Evolutionary conservation across 2,329 filamentous ascomycete species (phyloP).

Genomic region (Cryphonectria japonica): DNA sequence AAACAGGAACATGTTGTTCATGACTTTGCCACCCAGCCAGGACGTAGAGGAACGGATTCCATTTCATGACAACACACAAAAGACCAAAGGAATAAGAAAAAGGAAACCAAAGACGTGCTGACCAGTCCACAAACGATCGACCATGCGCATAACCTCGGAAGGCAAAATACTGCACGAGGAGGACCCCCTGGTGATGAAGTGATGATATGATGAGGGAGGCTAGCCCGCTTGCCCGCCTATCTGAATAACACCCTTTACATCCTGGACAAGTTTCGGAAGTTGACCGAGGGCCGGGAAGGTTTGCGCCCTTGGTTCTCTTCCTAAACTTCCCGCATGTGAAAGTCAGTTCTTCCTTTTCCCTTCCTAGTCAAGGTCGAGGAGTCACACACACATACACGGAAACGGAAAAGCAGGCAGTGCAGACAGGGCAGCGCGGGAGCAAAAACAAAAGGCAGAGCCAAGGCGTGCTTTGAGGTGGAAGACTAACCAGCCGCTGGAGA

Average conservation of each 20-base stretch:
- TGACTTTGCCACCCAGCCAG: no score
- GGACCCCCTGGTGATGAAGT: not conserved
- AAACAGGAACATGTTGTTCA: not conserved
- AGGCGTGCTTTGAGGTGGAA: no score
- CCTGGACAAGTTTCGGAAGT: conserved; percentile 20
- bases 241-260: not conserved
- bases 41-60: no score
- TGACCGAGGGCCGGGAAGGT: conserved; percentile 20
- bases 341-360: not conserved
- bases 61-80: not conserved
- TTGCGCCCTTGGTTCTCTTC: not conserved
- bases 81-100: not conserved
- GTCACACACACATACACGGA: not conserved
- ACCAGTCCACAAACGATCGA: not conserved
- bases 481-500: conserved; percentile 1
- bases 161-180: not conserved
- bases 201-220: not conserved
- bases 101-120: not conserved
- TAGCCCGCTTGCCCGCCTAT: no score
- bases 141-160: not conserved
- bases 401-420: not conserved
- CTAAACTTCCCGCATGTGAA: conserved; percentile 29
- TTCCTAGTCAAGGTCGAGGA: not conserved
- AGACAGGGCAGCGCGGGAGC: no score
- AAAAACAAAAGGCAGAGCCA: no score